Conservation (phyloP, 257 asterid genomes). For the Schizonepeta tenuifolia region DNA sequence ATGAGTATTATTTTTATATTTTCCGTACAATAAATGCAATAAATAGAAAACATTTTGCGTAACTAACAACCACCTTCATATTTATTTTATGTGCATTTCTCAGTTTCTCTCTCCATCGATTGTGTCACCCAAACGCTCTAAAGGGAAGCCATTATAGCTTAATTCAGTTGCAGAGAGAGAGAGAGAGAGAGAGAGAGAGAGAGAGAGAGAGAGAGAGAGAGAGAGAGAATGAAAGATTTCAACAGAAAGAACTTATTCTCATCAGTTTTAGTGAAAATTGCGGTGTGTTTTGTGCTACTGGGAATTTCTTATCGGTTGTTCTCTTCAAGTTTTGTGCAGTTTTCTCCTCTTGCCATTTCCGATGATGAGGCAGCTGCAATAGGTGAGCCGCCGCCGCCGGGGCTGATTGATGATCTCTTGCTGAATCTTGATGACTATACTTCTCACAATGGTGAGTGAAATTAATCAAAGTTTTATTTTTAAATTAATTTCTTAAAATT, state of each 20-base stretch:
- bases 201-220: background rate
- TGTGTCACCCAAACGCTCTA: background rate
- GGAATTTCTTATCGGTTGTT: slow-evolving; percentile 60
- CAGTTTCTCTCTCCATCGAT: slow-evolving; percentile 8
- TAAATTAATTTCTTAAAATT: background rate
- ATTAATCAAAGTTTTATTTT: background rate
- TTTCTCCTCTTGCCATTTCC: slow-evolving; percentile 39
- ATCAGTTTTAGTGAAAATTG: slow-evolving; percentile 47
- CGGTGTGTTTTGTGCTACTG: slow-evolving; percentile 54
- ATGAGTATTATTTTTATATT: background rate
- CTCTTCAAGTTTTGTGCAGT: slow-evolving; percentile 53
- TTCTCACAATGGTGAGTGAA: slow-evolving; percentile 43
- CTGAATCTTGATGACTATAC: slow-evolving; percentile 31
- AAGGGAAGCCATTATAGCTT: background rate
- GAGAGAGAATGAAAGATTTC: background rate
- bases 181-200: background rate
- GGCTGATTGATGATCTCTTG: slow-evolving; percentile 18
- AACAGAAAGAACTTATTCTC: slow-evolving; percentile 41
- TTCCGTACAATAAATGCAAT: background rate
- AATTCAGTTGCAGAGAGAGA: background rate
- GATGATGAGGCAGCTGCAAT: slow-evolving; percentile 30
- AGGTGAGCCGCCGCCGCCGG: slow-evolving; percentile 27
- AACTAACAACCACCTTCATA: slow-evolving; percentile 20
- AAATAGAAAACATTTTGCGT: slow-evolving; percentile 15
- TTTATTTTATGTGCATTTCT: background rate